phyloP scores from a whole-genome alignment of 768 basidiomycete genomes.

The Pulveroboletus sp. region DNA sequence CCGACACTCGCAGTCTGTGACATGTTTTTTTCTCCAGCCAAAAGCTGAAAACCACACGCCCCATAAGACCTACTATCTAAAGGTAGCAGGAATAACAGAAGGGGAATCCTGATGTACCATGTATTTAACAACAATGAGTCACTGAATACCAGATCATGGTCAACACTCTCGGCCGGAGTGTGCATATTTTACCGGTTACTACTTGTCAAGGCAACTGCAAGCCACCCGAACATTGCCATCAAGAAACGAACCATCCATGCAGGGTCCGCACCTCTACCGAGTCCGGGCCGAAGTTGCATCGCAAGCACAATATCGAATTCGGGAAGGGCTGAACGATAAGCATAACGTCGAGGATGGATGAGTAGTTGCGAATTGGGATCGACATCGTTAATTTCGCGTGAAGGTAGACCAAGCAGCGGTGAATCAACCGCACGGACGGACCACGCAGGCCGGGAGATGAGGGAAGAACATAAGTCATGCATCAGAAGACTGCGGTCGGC shows the following conservation, averaged over 20 bases:
- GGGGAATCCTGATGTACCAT: too few species aligned
- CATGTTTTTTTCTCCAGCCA: too few species aligned
- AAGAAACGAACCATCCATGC: conserved; percentile 78
- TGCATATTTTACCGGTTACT: conserved; percentile 18
- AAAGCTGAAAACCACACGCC: too few species aligned
- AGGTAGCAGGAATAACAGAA: too few species aligned
- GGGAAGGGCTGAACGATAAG: conserved; percentile 41
- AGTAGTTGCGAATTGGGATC: conserved; percentile 11
- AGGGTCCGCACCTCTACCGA: conserved; percentile 66
- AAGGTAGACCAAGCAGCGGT: conserved; percentile 18
- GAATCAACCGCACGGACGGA: conserved; percentile 27
- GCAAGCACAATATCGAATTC: conserved; percentile 65
- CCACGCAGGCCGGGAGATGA: conserved; percentile 26
- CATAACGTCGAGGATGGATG: conserved; percentile 21
- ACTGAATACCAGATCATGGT: neutral
- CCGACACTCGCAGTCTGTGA: too few species aligned
- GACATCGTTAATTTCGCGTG: neutral
- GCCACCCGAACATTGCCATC: conserved; percentile 79
- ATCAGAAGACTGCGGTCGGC: conserved; percentile 12
- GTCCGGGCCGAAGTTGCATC: conserved; percentile 71
- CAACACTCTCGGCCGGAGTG: neutral
- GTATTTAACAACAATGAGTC: conserved; percentile 1
- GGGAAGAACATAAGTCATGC: conserved; percentile 12
- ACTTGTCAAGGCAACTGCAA: conserved; percentile 54
- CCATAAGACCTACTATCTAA: too few species aligned